Base-by-base conservation (phyloP, 2,329 filamentous ascomycete species). In the Zarea fungicola region DNA sequence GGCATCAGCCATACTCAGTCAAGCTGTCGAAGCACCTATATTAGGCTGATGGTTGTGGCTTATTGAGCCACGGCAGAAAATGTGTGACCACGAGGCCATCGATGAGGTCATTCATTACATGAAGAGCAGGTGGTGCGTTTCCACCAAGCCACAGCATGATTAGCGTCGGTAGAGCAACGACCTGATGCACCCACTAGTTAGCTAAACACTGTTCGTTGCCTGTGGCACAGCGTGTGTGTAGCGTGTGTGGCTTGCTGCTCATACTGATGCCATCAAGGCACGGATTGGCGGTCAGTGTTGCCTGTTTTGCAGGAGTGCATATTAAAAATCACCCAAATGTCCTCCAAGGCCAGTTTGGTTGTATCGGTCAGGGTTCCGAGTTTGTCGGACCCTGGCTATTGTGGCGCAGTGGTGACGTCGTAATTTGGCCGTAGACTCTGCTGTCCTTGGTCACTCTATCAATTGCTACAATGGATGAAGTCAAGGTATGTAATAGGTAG, bases 41-140 rank as follows among this genome's bases (percentile, higher is more conserved):
- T 48, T 48, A 34, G 41, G 45, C 36, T 23, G 37, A 28, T 13
- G 16, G 21, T n/a, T 41, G 44, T 26, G 42, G 32, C 32, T 21
- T 40, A 16, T 25, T 25, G 44, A 22, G 43, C 43, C 43, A 46
- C 37, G 31, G 36, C 19, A n/a, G 6, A 19, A 42, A n/a, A 26
- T 49, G 21, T 41, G 29, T 49, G 47, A 40, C 47, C 47, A 49
- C 47, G 47, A 16, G 47, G 47, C 47, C 32, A 26, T 25, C 39
- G n/a, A 44, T 49, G 47, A 49, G 47, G 47, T 49, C 47, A n/a
- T n/a, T n/a, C n/a, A 49, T 43, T 40, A 43, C 40, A 41, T 35
- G 10, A 13, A n/a, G 40, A 49, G 5, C 29, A 16, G 18, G 19
- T 31, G 11, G 7, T 26, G 23, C 3, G 47, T 42, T 26, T 32